Percentiles rank a stretch among this genome's conserved stretches.
phyloP scores from a whole-genome alignment of 1,284 basidiomycete species.

The Marasmius tenuissimus region DNA sequence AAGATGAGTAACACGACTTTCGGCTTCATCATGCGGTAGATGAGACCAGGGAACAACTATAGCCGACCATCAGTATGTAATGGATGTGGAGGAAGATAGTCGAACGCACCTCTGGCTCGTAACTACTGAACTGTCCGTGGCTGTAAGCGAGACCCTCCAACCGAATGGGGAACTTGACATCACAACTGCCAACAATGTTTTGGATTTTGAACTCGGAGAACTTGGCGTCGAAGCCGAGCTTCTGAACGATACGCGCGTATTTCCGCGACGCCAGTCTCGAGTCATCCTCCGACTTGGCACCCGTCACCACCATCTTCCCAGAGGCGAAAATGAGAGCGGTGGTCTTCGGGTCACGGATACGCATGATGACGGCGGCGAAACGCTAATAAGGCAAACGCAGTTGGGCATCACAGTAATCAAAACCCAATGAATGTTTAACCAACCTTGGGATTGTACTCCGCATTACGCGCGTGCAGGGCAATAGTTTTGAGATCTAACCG shows the following conservation, averaged over 20 bases:
- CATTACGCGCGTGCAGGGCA: slow-evolving; percentile 95
- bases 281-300: slow-evolving; percentile 99
- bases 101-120: slow-evolving; percentile 93
- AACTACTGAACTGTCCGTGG: slow-evolving; percentile 98
- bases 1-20: slow-evolving; percentile 99
- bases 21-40: slow-evolving; percentile 99
- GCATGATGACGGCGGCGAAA: slow-evolving; percentile 99
- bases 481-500: slow-evolving; percentile 98
- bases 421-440: slow-evolving; percentile 46
- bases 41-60: slow-evolving; percentile 96
- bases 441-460: slow-evolving; percentile 99
- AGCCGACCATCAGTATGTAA: slow-evolving; percentile 8
- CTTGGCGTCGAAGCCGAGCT: slow-evolving; percentile 99
- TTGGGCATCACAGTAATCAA: slow-evolving; percentile 54
- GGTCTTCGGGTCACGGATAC: slow-evolving; percentile 99
- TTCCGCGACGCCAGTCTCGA: slow-evolving; percentile 96
- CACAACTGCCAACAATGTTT: slow-evolving; percentile 98
- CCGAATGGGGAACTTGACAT: slow-evolving; percentile 99
- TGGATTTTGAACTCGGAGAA: slow-evolving; percentile 99
- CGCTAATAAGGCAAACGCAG: slow-evolving; percentile 74
- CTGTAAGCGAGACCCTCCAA: slow-evolving; percentile 97
- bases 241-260: slow-evolving; percentile 99
- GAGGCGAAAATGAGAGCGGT: slow-evolving; percentile 99
- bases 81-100: neutral
- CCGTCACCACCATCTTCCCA: slow-evolving; percentile 99